Evolutionary conservation across 2,329 filamentous ascomycete genomes (phyloP), one percentile per base, ranked within the genome.

Genomic region (Aspergillus transmontanensis): DNA sequence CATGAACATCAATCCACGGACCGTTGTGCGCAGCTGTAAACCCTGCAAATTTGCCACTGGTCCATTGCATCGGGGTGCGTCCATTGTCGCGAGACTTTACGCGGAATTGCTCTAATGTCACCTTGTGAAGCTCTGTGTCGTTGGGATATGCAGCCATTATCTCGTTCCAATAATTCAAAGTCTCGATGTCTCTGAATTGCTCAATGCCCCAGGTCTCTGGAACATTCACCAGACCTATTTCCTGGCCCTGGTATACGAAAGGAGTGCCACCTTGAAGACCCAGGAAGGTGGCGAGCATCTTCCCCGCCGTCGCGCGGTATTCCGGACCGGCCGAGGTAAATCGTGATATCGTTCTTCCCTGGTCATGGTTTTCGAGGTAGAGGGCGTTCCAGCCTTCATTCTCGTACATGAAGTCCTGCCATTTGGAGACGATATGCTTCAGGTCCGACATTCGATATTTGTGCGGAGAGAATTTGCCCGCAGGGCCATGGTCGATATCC

Each of bases 1-100:
- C 85, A 72, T 91, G 87, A 41, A 87, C 84, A 14, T 84, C 82
- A 85, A 92, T 92, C 90, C 90, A 93, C 2, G 90, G 88, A 54
- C 79, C 80, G 76, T 41, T 41, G 19, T 7, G 39, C 7, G 2
- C 78, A 78, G 1, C 87, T 87, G 78, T 92, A 92, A 23, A 90
- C 89, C 0, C 82, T 88, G 64, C 91, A 4, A 77, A 79, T 28
- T 76, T 72, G 66, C 86, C 82, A 41, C 39, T 41, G 16, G 39
- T 41, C 90, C 90, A 93, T 71, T 91, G 89, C 77, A 93, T 88
- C 0, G 90, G 90, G 1, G 88, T 87, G 43, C 90, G 83, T 9
- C 86, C 86, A 74, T 93, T 90, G 74, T 93, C 90, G n/a, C 90
- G 73, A 0, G 74, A 74, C 57, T 77, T 78, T 50, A 76, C 73